Evolutionary conservation across 2,329 filamentous ascomycete species (phyloP).

Genomic region (Ilyonectria sp.): DNA sequence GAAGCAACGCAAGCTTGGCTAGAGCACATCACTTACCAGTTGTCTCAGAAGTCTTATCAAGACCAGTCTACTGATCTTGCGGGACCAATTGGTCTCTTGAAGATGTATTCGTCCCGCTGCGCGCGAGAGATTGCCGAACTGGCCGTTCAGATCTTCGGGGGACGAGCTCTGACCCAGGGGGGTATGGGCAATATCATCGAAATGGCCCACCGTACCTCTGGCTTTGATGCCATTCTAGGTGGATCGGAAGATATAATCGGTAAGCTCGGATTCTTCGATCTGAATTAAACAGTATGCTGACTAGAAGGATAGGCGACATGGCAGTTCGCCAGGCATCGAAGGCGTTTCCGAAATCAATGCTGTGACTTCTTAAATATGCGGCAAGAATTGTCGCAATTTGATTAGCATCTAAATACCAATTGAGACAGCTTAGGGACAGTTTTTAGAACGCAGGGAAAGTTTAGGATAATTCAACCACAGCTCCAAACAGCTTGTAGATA

Average conservation of each 20-base stretch:
- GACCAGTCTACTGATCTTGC: conserved; percentile 82
- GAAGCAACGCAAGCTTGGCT: conserved; percentile 91
- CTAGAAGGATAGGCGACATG: neutral
- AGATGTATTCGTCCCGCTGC: conserved; percentile 81
- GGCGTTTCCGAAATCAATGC: neutral
- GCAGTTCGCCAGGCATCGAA: conserved; percentile 2
- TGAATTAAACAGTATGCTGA: neutral
- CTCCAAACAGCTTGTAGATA: no score
- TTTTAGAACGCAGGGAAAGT: no score
- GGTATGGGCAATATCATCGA: conserved; percentile 89
- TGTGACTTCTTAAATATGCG: neutral
- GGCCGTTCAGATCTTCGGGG: conserved; percentile 88
- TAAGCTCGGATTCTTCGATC: conserved; percentile 67
- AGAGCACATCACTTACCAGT: conserved; percentile 89
- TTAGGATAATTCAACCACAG: no score
- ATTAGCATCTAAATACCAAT: no score
- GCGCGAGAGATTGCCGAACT: conserved; percentile 89
- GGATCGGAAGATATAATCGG: conserved; percentile 87
- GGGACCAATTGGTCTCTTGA: conserved; percentile 86
- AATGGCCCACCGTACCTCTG: conserved; percentile 87
- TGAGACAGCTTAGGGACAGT: no score
- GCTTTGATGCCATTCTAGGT: conserved; percentile 84
- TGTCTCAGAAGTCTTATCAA: conserved; percentile 86
- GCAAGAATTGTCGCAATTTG: no score
- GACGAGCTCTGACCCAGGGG: conserved; percentile 82